Evolutionary conservation across 306 rosid species (phyloP).

Genomic region (Begonia masoniana): DNA sequence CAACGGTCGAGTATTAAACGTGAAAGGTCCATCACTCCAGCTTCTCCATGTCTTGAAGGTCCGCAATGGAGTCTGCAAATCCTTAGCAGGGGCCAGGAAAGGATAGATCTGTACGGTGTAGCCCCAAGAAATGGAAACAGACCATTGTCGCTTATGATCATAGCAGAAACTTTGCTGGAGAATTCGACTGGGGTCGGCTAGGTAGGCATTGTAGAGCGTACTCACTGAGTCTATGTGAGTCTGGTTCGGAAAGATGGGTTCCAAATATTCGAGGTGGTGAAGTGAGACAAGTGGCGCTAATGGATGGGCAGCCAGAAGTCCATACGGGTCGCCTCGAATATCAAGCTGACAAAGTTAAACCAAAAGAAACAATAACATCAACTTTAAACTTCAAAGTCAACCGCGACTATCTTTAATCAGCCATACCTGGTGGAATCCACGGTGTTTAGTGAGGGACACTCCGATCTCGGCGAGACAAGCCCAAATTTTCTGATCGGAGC

Average conservation of each 20-base stretch:
- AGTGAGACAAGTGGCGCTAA: constrained; percentile 75
- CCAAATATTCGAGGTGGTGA: constrained; percentile 62
- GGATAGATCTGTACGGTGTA: constrained; percentile 63
- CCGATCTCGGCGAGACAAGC: constrained; percentile 77
- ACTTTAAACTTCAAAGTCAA: background rate
- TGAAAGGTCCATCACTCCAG: constrained; percentile 62
- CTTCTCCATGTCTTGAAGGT: constrained; percentile 85
- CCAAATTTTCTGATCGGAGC: constrained; percentile 91
- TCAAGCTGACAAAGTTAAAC: constrained; percentile 45
- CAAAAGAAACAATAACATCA: background rate
- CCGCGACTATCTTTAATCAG: background rate
- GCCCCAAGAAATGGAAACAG: constrained; percentile 84
- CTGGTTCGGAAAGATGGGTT: constrained; percentile 45
- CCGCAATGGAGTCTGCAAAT: constrained; percentile 50
- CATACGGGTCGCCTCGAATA: constrained; percentile 58
- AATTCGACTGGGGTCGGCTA: constrained; percentile 47
- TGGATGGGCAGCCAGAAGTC: constrained; percentile 82
- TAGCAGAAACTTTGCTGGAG: constrained; percentile 70
- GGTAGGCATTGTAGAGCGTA: constrained; percentile 45
- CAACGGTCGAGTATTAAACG: constrained; percentile 66
- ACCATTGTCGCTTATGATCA: constrained; percentile 44
- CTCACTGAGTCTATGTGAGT: constrained; percentile 30
- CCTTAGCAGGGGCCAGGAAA: constrained; percentile 32
- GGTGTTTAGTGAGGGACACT: constrained; percentile 52
- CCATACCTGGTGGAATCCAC: constrained; percentile 92